Evolutionary conservation across 1,284 basidiomycete species (phyloP), one percentile per base, ranked within the genome.

Genomic region (Ustilago shanxiensis): DNA sequence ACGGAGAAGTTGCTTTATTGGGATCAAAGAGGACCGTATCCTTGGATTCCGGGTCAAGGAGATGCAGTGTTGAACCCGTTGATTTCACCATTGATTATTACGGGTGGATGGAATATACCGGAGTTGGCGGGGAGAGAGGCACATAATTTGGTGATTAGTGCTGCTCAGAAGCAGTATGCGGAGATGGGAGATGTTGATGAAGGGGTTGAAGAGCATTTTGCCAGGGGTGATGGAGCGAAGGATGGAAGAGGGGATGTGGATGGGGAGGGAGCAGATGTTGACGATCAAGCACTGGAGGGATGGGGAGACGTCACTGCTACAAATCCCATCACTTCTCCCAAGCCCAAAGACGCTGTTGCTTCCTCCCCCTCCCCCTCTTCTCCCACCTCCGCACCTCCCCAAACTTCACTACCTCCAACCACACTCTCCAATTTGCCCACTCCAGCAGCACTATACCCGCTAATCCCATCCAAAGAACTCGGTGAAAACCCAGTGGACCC

Each of bases 1-100:
- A 77, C 74, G 2, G 74, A 77, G 28, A 65, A 66, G 59, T 11
- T 60, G 47, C 26, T 77, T 16, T 68, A 65, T 33, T 76, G 73
- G 73, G 11, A 20, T 2, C 1, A 49, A 22, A 37, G 68, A 6
- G 65, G 54, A 2, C 68, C 73, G 24, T 76, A 76, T 47, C 73
- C 73, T 20, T 67, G 56, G 56, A 45, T 67, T 0, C 60, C 65
- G 4, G 24, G 11, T 0, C 24, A 24, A 35, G 59, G 59, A 3
- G 65, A 67, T 35, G 45, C 28, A 13, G 31, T 29, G 3, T 16
- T 60, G 28, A 72, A 72, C 28, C 70, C 70, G 16, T 7, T 37
- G n/a, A 24, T 62, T 13, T 56, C 64, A 2, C 70, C 70, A 4
- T 29, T 67, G 20, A 29, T 57, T 3, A 53, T 67, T 0, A 60